Conservation (phyloP, 2,329 filamentous ascomycete genomes). For the Paramyrothecium sp. region DNA sequence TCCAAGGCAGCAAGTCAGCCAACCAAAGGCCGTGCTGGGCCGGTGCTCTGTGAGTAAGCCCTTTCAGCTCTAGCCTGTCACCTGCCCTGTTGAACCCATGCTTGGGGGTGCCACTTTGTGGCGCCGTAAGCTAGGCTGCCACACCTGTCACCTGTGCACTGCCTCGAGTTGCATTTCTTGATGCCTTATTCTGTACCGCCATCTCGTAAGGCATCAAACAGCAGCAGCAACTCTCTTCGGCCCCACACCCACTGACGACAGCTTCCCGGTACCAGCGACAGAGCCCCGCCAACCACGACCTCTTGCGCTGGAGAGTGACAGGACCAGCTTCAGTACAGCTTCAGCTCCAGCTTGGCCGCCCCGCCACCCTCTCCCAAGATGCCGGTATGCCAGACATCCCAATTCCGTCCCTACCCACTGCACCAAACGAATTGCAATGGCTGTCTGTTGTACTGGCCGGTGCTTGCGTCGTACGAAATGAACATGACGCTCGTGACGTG, state of each 20-base stretch:
- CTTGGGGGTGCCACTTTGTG: not conserved
- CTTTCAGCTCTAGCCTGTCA: not conserved
- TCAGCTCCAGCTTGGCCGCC: slow-evolving; percentile 19
- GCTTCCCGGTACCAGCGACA: slow-evolving; percentile 6
- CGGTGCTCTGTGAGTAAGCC: not conserved
- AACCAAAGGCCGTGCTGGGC: not conserved
- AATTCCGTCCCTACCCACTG: not conserved
- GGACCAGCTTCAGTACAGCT: slow-evolving; percentile 10
- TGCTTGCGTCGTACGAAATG: too few relatives aligned
- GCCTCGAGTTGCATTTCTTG: not conserved
- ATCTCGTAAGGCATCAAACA: slow-evolving; percentile 1
- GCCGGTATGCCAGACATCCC: slow-evolving; percentile 38
- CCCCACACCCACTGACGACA: slow-evolving; percentile 12
- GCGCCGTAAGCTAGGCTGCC: not conserved
- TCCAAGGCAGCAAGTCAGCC: slow-evolving; percentile 27
- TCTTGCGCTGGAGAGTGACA: slow-evolving; percentile 7
- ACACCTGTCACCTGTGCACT: not conserved
- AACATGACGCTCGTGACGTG: too few relatives aligned
- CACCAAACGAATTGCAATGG: not conserved
- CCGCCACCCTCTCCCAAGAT: slow-evolving; percentile 34
- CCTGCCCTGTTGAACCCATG: not conserved
- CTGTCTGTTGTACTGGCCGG: not conserved
- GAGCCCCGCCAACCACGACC: slow-evolving; percentile 12
- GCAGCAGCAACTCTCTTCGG: not conserved
- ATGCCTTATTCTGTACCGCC: slow-evolving; percentile 1